Conservation (phyloP, 768 basidiomycete species). For the Hirschioporus abietinus region DNA sequence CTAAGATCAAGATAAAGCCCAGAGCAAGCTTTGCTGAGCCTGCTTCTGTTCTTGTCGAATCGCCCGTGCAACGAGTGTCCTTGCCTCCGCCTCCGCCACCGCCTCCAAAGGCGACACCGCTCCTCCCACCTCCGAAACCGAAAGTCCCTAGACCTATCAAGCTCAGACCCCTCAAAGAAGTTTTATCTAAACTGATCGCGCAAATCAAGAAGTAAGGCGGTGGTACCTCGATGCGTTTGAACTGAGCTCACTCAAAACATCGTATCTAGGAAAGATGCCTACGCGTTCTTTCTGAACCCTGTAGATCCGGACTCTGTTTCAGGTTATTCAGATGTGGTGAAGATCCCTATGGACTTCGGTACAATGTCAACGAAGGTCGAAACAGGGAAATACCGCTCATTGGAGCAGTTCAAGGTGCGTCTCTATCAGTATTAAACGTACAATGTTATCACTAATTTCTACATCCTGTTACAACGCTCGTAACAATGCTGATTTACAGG, state of each 20-base stretch:
- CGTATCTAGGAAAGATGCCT: slow-evolving; percentile 67
- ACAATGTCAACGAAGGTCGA: slow-evolving; percentile 79
- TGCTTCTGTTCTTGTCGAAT: not conserved
- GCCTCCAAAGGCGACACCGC: not conserved
- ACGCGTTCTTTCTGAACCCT: slow-evolving; percentile 73
- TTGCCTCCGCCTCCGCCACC: not conserved
- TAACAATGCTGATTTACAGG: slow-evolving; percentile 28
- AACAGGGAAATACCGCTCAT: slow-evolving; percentile 67
- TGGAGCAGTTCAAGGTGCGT: slow-evolving; percentile 76
- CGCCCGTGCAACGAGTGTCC: not conserved
- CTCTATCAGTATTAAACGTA: not conserved
- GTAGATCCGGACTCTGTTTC: slow-evolving; percentile 58
- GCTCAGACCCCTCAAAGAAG: slow-evolving; percentile 76
- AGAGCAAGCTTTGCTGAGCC: not conserved
- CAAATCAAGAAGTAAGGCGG: slow-evolving; percentile 68
- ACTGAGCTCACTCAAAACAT: slow-evolving; percentile 1
- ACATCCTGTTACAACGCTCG: not conserved
- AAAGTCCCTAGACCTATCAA: slow-evolving; percentile 55
- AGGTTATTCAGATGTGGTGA: slow-evolving; percentile 63
- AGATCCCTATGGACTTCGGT: slow-evolving; percentile 88
- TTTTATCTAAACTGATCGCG: slow-evolving; percentile 55
- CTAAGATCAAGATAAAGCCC: not conserved
- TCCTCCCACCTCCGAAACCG: slow-evolving; percentile 1
- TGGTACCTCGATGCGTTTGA: not conserved
- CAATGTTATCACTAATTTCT: too few relatives aligned